Evolutionary conservation across 129 eudicot species (phyloP).

Genomic region (Chrysanthemum seticuspe): DNA sequence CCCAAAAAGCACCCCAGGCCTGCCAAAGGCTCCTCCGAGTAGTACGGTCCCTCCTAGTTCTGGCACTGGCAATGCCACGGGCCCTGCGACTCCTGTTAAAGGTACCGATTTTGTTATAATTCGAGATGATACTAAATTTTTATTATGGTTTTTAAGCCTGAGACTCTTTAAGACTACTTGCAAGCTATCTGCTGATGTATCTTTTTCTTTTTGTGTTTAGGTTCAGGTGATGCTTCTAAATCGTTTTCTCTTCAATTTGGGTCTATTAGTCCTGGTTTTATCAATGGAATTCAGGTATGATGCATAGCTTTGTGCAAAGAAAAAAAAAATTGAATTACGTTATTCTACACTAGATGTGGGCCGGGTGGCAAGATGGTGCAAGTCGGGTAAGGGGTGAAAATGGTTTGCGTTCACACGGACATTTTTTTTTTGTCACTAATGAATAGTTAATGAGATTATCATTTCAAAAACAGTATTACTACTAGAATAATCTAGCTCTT

Average conservation of each 20-base stretch:
- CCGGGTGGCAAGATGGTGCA: no score
- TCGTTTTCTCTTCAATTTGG: slow-evolving; percentile 83
- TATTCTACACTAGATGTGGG: no score
- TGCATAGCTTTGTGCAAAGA: slow-evolving; percentile 4
- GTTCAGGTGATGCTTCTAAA: slow-evolving; percentile 59
- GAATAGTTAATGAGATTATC: no score
- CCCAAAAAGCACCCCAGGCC: slow-evolving; percentile 51
- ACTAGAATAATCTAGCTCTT: no score
- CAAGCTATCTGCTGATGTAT: slow-evolving; percentile 3
- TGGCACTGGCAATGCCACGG: slow-evolving; percentile 28
- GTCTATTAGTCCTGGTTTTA: slow-evolving; percentile 69
- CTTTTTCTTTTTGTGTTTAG: slow-evolving; percentile 23
- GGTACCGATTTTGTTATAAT: slow-evolving; percentile 33
- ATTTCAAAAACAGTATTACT: no score
- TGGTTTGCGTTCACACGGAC: no score
- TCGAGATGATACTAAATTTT: no score
- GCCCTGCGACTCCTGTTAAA: slow-evolving; percentile 67
- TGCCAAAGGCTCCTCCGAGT: slow-evolving; percentile 65
- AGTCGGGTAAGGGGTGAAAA: no score
- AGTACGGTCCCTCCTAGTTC: slow-evolving; percentile 34
- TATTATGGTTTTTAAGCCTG: neutral
- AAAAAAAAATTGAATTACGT: neutral
- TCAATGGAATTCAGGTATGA: slow-evolving; percentile 80
- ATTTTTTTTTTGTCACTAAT: no score
- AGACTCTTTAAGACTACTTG: neutral